A percentile compares a stretch with the other conserved stretches of the same genome.
These are phyloP conservation scores for Parietaria judaica DNA, from an alignment of 306 rosid species.

Conservation along the genomic window DNA sequence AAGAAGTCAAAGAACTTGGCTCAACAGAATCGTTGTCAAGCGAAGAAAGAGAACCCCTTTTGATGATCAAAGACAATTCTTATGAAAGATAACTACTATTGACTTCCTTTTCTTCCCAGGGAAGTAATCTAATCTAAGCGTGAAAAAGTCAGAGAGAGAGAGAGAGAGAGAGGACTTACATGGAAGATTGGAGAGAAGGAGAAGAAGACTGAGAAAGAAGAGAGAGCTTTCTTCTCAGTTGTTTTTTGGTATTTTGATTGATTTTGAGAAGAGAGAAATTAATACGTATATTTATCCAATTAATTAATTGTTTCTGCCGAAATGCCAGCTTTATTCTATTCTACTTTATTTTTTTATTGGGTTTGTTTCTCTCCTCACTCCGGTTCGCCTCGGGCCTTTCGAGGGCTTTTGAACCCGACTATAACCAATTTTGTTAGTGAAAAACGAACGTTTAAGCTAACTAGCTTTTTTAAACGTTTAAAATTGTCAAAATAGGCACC, in stretches of 20 bases:
- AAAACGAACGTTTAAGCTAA: too few relatives aligned
- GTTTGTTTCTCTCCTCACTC: neutral
- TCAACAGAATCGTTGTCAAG: neutral
- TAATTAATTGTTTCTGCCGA: too few relatives aligned
- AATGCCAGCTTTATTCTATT: neutral
- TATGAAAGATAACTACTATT: neutral
- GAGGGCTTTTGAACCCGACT: too few relatives aligned
- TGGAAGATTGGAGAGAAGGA: neutral
- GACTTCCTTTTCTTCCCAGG: neutral
- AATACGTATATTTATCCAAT: too few relatives aligned
- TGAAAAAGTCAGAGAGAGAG: neutral
- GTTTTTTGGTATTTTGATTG: too few relatives aligned
- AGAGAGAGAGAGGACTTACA: constrained; percentile 12
- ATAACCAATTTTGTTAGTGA: too few relatives aligned
- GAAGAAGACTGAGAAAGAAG: neutral
- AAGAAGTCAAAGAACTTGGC: neutral
- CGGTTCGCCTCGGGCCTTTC: neutral
- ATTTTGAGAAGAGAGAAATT: too few relatives aligned
- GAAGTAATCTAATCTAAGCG: neutral
- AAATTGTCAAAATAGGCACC: too few relatives aligned
- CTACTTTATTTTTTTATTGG: neutral
- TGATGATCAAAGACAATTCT: neutral
- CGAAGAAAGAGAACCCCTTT: neutral
- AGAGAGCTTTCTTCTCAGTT: too few relatives aligned
- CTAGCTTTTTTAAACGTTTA: too few relatives aligned